Evolutionary conservation across 495 filamentous ascomycete genomes (phyloP), one percentile per base, ranked within the genome.

Genomic region (Aspergillus asperescens): DNA sequence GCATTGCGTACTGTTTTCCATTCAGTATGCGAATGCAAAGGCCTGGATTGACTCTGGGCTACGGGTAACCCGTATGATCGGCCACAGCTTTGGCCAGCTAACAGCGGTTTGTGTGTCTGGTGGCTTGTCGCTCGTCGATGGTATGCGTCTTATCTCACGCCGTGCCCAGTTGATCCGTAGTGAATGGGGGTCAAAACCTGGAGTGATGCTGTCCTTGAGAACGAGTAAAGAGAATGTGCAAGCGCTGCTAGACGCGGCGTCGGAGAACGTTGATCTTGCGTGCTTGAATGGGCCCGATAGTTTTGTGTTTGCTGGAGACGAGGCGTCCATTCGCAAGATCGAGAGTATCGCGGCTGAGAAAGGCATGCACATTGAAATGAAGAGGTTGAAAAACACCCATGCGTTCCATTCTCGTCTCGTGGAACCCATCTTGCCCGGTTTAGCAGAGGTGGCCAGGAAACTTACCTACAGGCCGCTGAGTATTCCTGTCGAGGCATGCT

Each of bases 1-100:
- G 0, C 78, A 82, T 8, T 59, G 59, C 1, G 57, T 59, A 18
- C 55, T 77, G 3, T 80, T 81, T 41, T 58, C 76, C 0, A 29
- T 76, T 3, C 80, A 82, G 35, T 79, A 79, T 50, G 55, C 79
- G 0, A 65, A 60, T 38, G 78, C 80, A 1, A 67, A 54, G 47
- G 41, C 58, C 6, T 83, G 80, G 79, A 64, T 82, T 0, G 76
- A 76, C 19, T 68, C 57, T 12, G 77, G 79, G 0, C 49, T 81
- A 4, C 19, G 62, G 13, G 58, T 71, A 0, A 58, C 50, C 2
- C 47, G 58, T 0, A 28, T 81, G 0, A 41, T 83, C 16, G 80
- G 79, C 0, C 80, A 82, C 50, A 77, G 72, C 44, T 76, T 83
- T 51, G 80, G 80, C 1, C 62, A 82, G 54, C 60, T 82, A 0